These are phyloP conservation scores for Dothideomycetes sp. DNA, from an alignment of 2,329 filamentous ascomycete species.

Conservation along the genomic window DNA sequence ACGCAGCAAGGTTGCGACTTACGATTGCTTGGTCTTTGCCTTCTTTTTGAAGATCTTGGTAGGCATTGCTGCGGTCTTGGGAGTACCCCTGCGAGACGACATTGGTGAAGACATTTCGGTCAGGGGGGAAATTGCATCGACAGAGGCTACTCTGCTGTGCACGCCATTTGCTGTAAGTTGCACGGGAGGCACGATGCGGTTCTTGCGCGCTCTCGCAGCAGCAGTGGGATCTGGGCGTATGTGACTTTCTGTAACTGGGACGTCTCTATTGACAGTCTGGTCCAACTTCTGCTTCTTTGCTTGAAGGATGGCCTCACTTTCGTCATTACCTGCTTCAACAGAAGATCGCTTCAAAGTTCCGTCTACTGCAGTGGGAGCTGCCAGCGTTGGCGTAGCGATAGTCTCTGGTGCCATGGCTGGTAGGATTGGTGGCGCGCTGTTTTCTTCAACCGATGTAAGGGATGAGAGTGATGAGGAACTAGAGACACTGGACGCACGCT, in stretches of 20 bases:
- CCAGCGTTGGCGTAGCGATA: background rate
- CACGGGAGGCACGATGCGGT: constrained; percentile 11
- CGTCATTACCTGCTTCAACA: constrained; percentile 25
- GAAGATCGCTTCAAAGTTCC: constrained; percentile 27
- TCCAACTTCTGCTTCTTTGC: constrained; percentile 28
- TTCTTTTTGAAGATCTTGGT: constrained; percentile 22
- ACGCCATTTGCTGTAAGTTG: constrained; percentile 10
- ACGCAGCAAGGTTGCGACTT: constrained; percentile 19
- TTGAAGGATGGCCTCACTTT: constrained; percentile 21
- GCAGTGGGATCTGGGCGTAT: constrained; percentile 19
- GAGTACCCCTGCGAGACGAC: constrained; percentile 24
- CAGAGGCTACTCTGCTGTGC: background rate
- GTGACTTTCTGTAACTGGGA: constrained; percentile 24
- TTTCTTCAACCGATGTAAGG: constrained; percentile 27
- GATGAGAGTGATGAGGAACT: constrained; percentile 28
- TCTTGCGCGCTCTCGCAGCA: constrained; percentile 1
- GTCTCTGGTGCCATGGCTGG: background rate
- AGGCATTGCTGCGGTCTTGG: constrained; percentile 19
- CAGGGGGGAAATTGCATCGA: constrained; percentile 22
- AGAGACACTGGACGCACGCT: constrained; percentile 21
- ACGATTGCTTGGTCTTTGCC: constrained; percentile 33
- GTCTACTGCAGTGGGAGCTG: background rate
- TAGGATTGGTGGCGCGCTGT: constrained; percentile 13
- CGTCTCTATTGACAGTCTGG: constrained; percentile 22
- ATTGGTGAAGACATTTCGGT: constrained; percentile 24